phyloP scores from a whole-genome alignment of 148 eudicot species.

The Silene conica region DNA sequence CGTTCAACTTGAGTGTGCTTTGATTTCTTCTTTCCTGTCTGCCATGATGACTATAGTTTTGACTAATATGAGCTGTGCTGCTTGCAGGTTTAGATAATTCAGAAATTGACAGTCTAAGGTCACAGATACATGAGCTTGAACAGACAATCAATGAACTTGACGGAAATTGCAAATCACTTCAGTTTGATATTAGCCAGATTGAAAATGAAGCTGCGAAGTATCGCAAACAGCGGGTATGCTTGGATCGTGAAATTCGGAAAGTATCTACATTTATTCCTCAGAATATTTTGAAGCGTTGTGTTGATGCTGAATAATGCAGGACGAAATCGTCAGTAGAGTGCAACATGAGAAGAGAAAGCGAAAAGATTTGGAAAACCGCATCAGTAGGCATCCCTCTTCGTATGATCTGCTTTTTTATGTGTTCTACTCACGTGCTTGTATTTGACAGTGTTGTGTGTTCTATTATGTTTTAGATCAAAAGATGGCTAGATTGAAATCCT shows the following conservation, averaged over 20 bases:
- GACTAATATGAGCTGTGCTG: slow-evolving; percentile 1
- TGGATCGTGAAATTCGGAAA: neutral
- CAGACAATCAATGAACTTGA: slow-evolving; percentile 40
- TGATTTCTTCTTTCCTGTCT: neutral
- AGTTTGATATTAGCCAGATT: slow-evolving; percentile 39
- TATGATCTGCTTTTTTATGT: neutral
- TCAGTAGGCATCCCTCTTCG: slow-evolving; percentile 49
- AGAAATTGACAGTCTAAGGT: slow-evolving; percentile 51
- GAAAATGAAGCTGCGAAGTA: slow-evolving; percentile 75
- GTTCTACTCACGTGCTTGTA: neutral
- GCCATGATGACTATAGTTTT: slow-evolving; percentile 4
- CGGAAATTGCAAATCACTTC: slow-evolving; percentile 41
- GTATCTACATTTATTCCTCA: neutral
- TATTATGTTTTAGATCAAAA: slow-evolving; percentile 45
- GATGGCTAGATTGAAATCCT: slow-evolving; percentile 35
- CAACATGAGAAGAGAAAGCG: slow-evolving; percentile 48
- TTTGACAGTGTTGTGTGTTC: slow-evolving; percentile 9
- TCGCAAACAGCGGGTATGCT: slow-evolving; percentile 71
- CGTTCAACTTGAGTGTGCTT: slow-evolving; percentile 27
- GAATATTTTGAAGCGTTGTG: slow-evolving; percentile 1
- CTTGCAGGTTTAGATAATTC: slow-evolving; percentile 64
- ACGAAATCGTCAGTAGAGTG: slow-evolving; percentile 41
- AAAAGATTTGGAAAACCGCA: slow-evolving; percentile 48
- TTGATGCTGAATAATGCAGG: slow-evolving; percentile 36
- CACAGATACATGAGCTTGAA: slow-evolving; percentile 49